These are phyloP conservation scores for Talaromyces funiculosus DNA, from an alignment of 2,329 filamentous ascomycete genomes.

Conservation along the genomic window DNA sequence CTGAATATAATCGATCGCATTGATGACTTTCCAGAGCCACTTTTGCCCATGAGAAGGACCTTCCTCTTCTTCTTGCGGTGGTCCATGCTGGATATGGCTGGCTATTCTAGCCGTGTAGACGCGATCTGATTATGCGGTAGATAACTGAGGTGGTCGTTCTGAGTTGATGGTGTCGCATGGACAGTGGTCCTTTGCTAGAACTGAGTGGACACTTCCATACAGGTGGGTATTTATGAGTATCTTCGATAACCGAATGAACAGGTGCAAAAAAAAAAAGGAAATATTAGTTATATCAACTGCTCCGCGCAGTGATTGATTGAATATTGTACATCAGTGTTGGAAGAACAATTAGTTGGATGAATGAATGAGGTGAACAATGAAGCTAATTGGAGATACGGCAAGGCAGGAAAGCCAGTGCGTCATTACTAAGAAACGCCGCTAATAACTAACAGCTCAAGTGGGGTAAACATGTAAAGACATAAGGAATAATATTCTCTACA, in stretches of 20 bases:
- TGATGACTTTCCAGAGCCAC: conserved; percentile 92
- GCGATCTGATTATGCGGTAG: background rate
- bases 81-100: conserved; percentile 31
- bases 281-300: background rate
- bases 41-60: conserved; percentile 88
- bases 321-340: background rate
- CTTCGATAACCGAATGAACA: background rate
- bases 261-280: too few relatives aligned
- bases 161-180: conserved; percentile 1
- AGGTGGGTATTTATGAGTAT: background rate
- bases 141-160: background rate
- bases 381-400: conserved; percentile 1
- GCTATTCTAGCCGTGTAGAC: background rate
- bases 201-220: background rate
- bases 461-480: background rate
- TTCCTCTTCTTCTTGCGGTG: conserved; percentile 69
- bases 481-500: background rate
- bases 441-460: background rate
- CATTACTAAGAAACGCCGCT: background rate
- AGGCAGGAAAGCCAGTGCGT: conserved; percentile 5
- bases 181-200: conserved; percentile 3
- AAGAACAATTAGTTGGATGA: background rate
- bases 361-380: background rate
- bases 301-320: background rate
- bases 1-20: conserved; percentile 99